A percentile compares a stretch with the other conserved stretches of the same genome.
Conservation (phyloP, 192 early-diverging fungal genomes). For the Umbelopsis sp. region DNA sequence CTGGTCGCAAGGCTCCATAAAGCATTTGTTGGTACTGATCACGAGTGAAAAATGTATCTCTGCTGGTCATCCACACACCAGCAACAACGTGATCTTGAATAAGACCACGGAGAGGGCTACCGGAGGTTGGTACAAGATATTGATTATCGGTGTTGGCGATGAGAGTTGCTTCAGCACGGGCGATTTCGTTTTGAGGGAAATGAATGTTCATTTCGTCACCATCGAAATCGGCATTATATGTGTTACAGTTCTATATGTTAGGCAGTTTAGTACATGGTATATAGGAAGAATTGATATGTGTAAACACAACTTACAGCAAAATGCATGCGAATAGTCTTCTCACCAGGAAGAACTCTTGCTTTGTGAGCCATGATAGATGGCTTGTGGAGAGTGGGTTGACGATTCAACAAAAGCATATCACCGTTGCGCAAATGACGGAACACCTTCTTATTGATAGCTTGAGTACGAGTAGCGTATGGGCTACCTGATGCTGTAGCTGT, state of each 20-base stretch:
- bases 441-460: constrained; percentile 93
- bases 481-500: constrained; percentile 43
- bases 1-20: constrained; percentile 86
- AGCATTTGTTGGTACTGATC: constrained; percentile 94
- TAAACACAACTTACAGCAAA: constrained; percentile 72
- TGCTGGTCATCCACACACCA: constrained; percentile 92
- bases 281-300: constrained; percentile 35
- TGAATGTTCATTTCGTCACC: constrained; percentile 99
- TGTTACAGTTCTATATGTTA: constrained; percentile 61
- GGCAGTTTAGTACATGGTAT: constrained; percentile 7
- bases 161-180: constrained; percentile 92
- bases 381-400: constrained; percentile 99
- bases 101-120: constrained; percentile 95
- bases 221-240: constrained; percentile 99
- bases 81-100: constrained; percentile 98
- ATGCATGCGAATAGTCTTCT: constrained; percentile 99
- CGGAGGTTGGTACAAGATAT: constrained; percentile 96
- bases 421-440: constrained; percentile 95
- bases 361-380: constrained; percentile 99
- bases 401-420: constrained; percentile 96
- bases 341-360: constrained; percentile 91
- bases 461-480: constrained; percentile 64
- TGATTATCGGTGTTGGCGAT: constrained; percentile 95
- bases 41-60: constrained; percentile 85
- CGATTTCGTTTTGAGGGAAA: constrained; percentile 98